Evolutionary conservation across 2,329 filamentous ascomycete species (phyloP), one percentile per base, ranked within the genome.

Genomic region (Penicillium sp.): DNA sequence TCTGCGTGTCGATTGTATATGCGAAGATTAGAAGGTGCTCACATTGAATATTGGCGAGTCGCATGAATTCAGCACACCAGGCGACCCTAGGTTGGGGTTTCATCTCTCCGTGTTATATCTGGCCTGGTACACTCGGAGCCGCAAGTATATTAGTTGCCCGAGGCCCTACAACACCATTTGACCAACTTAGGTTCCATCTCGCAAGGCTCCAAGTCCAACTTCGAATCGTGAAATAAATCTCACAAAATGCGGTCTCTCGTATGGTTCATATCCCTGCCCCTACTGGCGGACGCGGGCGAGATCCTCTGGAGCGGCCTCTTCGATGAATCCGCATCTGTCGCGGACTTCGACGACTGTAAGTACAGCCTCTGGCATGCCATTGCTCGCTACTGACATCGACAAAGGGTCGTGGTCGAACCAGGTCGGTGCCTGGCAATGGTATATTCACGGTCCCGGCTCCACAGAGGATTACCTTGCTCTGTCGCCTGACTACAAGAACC

Each of bases 351-450:
- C 29, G 31, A 61, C 39, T 66, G 63, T 64, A 55, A 11, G 25
- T 18, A 6, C 8, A 1, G 3, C 11, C 3, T n/a, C 2, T 1
- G 3, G 5, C 12, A 4, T 19, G n/a, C n/a, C 13, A 1, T 7
- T 9, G 9, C 16, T 10, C 9, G 2, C 29, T 27, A 13, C 39
- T 46, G 16, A 45, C 33, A 27, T 1, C 13, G 14, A 49, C n/a
- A 2, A 46, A 74, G 71, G 83, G 83, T 82, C 79, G 3, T 88
- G 80, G 79, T 76, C 75, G n/a, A 86, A 82, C 66, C 79, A 84
- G 68, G 80, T 86, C 60, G 82, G 82, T 1, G 78, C 82, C 0
- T 89, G 86, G 70, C 85, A 88, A 68, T 88, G 86, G 75, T 88
- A 88, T 72, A 88, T 88, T 64, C 86, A 89, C 72, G 86, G 86